A percentile compares a stretch with the other conserved stretches of the same genome.
Evolutionary conservation across 176 grass and related monocot genomes (phyloP).

Genomic region (Avena eriantha): DNA sequence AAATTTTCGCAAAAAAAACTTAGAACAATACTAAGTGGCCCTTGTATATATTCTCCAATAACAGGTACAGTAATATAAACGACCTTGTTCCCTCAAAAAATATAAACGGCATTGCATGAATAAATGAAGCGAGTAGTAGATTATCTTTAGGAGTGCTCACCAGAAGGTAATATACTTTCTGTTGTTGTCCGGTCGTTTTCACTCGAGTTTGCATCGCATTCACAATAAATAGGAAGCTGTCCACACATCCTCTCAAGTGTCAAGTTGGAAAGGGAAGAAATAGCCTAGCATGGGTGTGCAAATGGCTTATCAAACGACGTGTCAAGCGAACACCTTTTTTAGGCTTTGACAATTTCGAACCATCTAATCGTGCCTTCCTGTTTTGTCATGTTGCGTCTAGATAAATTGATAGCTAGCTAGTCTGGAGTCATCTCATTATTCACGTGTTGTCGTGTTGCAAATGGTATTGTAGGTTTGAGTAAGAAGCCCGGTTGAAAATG

Average conservation of each 20-base stretch:
- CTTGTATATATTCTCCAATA: too few species aligned
- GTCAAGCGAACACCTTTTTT: not conserved
- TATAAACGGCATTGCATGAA: too few species aligned
- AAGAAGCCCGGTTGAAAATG: too few species aligned
- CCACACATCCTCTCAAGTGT: constrained; percentile 24
- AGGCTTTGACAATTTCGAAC: not conserved
- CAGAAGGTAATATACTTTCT: not conserved
- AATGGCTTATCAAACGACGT: constrained; percentile 31
- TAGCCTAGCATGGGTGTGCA: constrained; percentile 15
- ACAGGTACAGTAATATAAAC: too few species aligned
- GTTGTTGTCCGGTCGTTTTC: constrained; percentile 38
- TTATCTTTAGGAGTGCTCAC: not conserved
- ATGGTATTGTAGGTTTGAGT: too few species aligned
- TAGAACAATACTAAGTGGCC: too few species aligned
- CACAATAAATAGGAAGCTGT: constrained; percentile 37
- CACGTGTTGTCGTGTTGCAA: too few species aligned
- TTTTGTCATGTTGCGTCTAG: not conserved
- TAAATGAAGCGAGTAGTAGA: not conserved
- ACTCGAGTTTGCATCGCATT: constrained; percentile 31
- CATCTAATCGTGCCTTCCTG: not conserved
- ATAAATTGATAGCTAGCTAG: not conserved
- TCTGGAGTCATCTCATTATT: too few species aligned
- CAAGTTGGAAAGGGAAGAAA: not conserved
- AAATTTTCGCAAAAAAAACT: too few species aligned
- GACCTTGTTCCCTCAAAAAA: too few species aligned